Conservation (phyloP, 495 filamentous ascomycete species). For the Hypoxylon fragiforme region DNA sequence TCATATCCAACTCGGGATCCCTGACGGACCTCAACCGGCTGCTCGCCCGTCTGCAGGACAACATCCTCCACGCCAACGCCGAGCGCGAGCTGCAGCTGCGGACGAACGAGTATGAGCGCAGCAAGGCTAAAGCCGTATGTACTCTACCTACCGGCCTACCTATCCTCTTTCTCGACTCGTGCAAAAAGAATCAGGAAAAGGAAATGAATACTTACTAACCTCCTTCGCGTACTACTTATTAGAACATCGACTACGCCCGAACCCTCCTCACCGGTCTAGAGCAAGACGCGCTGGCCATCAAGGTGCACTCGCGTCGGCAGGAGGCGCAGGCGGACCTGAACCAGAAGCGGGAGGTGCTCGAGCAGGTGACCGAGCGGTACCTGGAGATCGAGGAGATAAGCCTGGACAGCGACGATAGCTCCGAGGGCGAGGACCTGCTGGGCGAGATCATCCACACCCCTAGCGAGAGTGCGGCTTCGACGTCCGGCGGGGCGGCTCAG, state of each 20-base stretch:
- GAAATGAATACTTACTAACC: no score
- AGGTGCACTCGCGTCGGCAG: slow-evolving; percentile 65
- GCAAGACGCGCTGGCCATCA: slow-evolving; percentile 67
- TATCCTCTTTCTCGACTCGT: no score
- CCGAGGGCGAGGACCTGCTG: slow-evolving; percentile 56
- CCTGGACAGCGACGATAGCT: slow-evolving; percentile 46
- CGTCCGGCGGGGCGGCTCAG: slow-evolving; percentile 29
- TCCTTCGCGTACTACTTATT: background rate
- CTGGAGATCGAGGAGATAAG: slow-evolving; percentile 63
- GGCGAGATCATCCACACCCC: slow-evolving; percentile 51
- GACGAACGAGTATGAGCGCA: slow-evolving; percentile 69
- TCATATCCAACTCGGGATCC: slow-evolving; percentile 30
- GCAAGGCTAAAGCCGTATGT: slow-evolving; percentile 65
- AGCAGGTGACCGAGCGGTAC: slow-evolving; percentile 63
- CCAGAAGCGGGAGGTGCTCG: slow-evolving; percentile 62
- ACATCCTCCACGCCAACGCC: slow-evolving; percentile 66
- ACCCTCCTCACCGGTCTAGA: slow-evolving; percentile 76
- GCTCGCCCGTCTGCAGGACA: slow-evolving; percentile 72
- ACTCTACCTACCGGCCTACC: background rate
- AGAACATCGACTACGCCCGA: slow-evolving; percentile 84
- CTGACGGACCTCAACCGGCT: slow-evolving; percentile 68
- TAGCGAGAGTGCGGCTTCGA: slow-evolving; percentile 51
- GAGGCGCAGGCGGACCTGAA: slow-evolving; percentile 68
- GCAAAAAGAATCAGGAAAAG: no score
- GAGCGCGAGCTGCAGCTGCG: slow-evolving; percentile 60